Evolutionary conservation across 148 eudicot genomes (phyloP), one percentile per base, ranked within the genome.

Genomic region (Nepenthes gracilis): DNA sequence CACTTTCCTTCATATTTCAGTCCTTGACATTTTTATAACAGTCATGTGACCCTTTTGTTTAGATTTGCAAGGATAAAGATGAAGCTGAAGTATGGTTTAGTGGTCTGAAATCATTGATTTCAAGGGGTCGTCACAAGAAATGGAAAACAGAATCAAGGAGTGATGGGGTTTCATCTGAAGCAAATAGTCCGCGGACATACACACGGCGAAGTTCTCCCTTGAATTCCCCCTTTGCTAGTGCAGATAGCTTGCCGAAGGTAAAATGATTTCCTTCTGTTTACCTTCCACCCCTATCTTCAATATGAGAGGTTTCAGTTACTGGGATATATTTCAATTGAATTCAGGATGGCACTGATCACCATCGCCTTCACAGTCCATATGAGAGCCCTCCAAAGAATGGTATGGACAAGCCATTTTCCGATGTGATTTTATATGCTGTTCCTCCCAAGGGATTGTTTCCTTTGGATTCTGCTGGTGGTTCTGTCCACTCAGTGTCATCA

Each of bases 61-160:
- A 92, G 98, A 92, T 92, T 35, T 92, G 98, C 73, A 92, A 88
- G 80, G 96, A 92, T 66, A 92, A 92, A 75, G 98, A 92, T 69
- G 98, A 92, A 85, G 96, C 98, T 58, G 98, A 92, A 70, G 88
- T 88, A 60, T 92, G 98, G 98, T 92, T 92, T 76, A 92, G 88
- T 69, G 98, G 98, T 67, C 81, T 92, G 47, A 92, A 92, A 80
- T 83, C 98, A 64, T 71, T 92, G 70, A 85, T 88, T 74, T 84
- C 96, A 54, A 85, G 86, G 55, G 68, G 83, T 67, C 94, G 84
- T 74, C 94, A 92, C 67, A 67, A 88, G 59, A 92, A 82, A 77
- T 84, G 90, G 88, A 88, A 89, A 84, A 71, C 96, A 63, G 98
- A 88, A 72, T 82, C 98, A 63, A 88, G 98, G 73, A 88, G 98